Conservation (phyloP, 331 rosid genomes). For the Rosa hybrid region DNA sequence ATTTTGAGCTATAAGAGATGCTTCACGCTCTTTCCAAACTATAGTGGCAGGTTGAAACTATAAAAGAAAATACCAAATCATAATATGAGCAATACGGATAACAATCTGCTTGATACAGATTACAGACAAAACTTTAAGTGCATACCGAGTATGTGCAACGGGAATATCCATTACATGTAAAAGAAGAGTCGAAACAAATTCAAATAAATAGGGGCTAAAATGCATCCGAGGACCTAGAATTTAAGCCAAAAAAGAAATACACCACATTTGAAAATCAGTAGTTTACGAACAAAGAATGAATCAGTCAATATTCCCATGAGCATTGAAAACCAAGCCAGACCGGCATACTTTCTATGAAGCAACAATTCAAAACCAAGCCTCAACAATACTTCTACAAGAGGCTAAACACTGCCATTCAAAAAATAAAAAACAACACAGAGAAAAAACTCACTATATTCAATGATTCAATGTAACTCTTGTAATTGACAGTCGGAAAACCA, state of each 20-base stretch:
- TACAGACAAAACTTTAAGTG: background rate
- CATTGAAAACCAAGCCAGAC: background rate
- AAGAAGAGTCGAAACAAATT: background rate
- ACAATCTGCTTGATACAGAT: background rate
- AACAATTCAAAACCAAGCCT: conserved; percentile 4
- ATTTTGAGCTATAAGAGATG: conserved; percentile 36
- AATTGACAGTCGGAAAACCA: background rate
- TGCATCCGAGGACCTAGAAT: background rate
- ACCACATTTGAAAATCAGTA: background rate
- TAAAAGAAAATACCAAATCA: conserved; percentile 13
- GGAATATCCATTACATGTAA: background rate
- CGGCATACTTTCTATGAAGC: background rate
- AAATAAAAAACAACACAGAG: too few species aligned
- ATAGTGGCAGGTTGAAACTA: conserved; percentile 20
- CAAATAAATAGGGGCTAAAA: background rate
- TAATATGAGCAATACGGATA: conserved; percentile 27
- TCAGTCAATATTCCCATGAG: background rate
- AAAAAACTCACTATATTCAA: background rate
- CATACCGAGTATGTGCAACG: background rate
- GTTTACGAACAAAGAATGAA: background rate
- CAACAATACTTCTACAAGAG: background rate
- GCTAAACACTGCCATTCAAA: background rate
- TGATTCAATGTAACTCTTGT: background rate
- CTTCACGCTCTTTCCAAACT: conserved; percentile 32
- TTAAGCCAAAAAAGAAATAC: background rate